Evolutionary conservation across 257 asterid genomes (phyloP).

Genomic region (Penstemon barbatus): DNA sequence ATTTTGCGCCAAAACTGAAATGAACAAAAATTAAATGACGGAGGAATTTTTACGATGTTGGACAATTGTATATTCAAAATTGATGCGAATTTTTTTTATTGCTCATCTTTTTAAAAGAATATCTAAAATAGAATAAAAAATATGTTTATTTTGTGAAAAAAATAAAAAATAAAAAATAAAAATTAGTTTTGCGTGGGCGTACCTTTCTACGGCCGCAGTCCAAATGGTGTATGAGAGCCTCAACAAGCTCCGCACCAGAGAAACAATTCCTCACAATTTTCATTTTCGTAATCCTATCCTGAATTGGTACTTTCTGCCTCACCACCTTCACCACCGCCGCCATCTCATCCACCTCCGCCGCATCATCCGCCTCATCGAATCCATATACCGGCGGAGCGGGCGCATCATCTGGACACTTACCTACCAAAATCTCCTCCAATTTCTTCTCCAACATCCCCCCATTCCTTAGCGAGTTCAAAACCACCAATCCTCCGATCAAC

Average conservation of each 20-base stretch:
- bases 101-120: too few relatives aligned
- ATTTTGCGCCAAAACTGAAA: too few relatives aligned
- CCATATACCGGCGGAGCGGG: conserved; percentile 87
- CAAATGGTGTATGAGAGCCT: conserved; percentile 66
- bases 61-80: too few relatives aligned
- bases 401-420: conserved; percentile 79
- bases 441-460: conserved; percentile 73
- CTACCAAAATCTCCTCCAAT: conserved; percentile 66
- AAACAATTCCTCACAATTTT: conserved; percentile 83
- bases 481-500: conserved; percentile 80
- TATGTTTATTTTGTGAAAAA: too few relatives aligned
- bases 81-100: too few relatives aligned
- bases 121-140: too few relatives aligned
- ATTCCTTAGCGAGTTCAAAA: conserved; percentile 75
- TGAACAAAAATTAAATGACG: too few relatives aligned
- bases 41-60: too few relatives aligned
- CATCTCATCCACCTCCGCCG: conserved; percentile 54
- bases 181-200: not conserved
- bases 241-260: conserved; percentile 80
- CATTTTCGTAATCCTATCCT: conserved; percentile 81
- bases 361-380: conserved; percentile 62
- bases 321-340: conserved; percentile 62
- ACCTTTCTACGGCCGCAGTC: conserved; percentile 84
- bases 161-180: too few relatives aligned
- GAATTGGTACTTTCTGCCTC: conserved; percentile 79